phyloP scores from a whole-genome alignment of 225 moss, liverwort and hornwort species.

The Lunularia cruciata region DNA sequence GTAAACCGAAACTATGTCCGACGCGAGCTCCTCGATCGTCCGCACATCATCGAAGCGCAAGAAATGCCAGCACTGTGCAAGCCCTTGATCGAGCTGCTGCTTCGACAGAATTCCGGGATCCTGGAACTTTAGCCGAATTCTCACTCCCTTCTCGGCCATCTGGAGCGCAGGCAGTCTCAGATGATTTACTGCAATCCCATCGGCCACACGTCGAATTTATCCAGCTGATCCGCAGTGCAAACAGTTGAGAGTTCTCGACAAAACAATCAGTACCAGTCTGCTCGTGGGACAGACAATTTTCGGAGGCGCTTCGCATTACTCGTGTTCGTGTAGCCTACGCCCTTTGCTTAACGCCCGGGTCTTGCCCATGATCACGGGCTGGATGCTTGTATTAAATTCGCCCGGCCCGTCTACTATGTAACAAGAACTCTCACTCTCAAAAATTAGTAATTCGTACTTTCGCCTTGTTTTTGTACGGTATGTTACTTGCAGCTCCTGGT shows the following conservation, averaged over 20 bases:
- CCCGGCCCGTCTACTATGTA: no score
- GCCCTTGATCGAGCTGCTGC: slow-evolving; percentile 41
- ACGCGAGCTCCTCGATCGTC: slow-evolving; percentile 33
- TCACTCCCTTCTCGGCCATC: slow-evolving; percentile 34
- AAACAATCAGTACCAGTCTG: no score
- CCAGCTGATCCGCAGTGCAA: neutral
- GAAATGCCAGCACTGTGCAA: slow-evolving; percentile 46
- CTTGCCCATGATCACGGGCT: no score
- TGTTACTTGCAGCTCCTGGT: no score
- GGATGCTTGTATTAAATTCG: no score
- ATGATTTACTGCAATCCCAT: neutral
- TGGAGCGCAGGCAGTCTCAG: neutral
- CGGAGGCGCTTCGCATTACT: no score
- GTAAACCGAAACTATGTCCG: slow-evolving; percentile 30
- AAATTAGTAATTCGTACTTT: no score
- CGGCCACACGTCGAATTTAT: neutral
- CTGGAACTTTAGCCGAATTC: slow-evolving; percentile 46
- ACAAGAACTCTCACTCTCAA: no score
- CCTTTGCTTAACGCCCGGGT: no score
- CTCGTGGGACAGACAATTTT: no score
- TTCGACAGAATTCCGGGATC: slow-evolving; percentile 34
- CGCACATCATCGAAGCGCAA: slow-evolving; percentile 32
- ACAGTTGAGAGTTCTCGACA: neutral
- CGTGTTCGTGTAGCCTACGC: no score
- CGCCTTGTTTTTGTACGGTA: no score